Evolutionary conservation across 176 grass and related monocot species (phyloP).

Genomic region (Elymus sibiricus): DNA sequence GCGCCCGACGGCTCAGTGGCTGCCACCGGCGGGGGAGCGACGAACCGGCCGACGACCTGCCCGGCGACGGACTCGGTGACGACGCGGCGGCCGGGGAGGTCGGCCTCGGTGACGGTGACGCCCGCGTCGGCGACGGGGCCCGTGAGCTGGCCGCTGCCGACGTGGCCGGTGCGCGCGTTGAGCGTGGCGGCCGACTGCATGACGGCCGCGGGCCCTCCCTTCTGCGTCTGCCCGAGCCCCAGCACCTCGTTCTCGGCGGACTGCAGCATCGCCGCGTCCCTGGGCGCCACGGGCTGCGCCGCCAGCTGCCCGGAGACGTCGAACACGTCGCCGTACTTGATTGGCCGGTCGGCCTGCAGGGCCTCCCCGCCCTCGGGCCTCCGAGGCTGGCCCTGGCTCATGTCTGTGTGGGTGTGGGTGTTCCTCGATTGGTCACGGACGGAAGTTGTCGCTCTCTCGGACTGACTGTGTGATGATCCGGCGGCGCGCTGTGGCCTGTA

Average conservation of each 20-base stretch:
- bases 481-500: background rate
- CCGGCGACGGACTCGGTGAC: slow-evolving; percentile 61
- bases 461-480: background rate
- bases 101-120: slow-evolving; percentile 44
- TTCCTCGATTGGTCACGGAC: background rate
- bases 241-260: slow-evolving; percentile 42
- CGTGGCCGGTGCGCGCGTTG: slow-evolving; percentile 43
- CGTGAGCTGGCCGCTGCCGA: slow-evolving; percentile 27
- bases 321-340: slow-evolving; percentile 68
- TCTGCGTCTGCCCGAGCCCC: slow-evolving; percentile 41
- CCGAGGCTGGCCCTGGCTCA: slow-evolving; percentile 63
- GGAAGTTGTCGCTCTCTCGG: background rate
- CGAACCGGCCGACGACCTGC: slow-evolving; percentile 35
- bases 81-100: slow-evolving; percentile 34
- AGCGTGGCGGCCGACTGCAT: slow-evolving; percentile 49
- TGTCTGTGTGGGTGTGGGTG: background rate
- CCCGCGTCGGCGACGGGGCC: slow-evolving; percentile 12
- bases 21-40: background rate
- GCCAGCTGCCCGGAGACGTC: slow-evolving; percentile 43
- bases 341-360: background rate
- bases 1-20: background rate
- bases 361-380: slow-evolving; percentile 14
- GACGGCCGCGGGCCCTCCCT: slow-evolving; percentile 30
- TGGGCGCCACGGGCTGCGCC: slow-evolving; percentile 36
- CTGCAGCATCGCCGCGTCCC: slow-evolving; percentile 65